phyloP scores from a whole-genome alignment of 768 basidiomycete species.

The Cystofilobasidium bisporidii region DNA sequence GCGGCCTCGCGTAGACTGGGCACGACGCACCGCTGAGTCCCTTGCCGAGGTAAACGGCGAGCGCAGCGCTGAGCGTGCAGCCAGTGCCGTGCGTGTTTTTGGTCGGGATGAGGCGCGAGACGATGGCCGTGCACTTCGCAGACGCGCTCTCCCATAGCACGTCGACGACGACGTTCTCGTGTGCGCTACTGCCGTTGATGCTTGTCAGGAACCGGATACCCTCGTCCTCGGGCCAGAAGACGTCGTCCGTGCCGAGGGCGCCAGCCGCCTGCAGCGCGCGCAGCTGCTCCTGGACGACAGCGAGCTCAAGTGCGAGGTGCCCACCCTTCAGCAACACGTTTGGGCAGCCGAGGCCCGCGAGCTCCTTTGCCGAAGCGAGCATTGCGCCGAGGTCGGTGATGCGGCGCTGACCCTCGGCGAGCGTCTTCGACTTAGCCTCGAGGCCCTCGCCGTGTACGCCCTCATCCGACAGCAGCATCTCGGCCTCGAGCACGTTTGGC shows the following conservation, averaged over 20 bases:
- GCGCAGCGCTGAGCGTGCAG: slow-evolving; percentile 77
- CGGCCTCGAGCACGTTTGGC: slow-evolving; percentile 74
- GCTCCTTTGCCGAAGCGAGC: slow-evolving; percentile 49
- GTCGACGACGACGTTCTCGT: slow-evolving; percentile 51
- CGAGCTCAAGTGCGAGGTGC: slow-evolving; percentile 49
- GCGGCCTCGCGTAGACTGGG: not conserved
- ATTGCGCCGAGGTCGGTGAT: slow-evolving; percentile 48
- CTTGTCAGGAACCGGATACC: slow-evolving; percentile 13
- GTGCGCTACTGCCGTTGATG: not conserved
- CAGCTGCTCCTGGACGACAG: slow-evolving; percentile 44
- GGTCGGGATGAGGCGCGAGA: slow-evolving; percentile 51
- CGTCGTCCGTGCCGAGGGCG: not conserved
- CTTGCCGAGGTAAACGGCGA: slow-evolving; percentile 46
- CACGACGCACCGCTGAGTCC: slow-evolving; percentile 17
- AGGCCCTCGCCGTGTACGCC: slow-evolving; percentile 28
- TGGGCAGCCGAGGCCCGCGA: slow-evolving; percentile 47
- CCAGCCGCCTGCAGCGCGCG: slow-evolving; percentile 45
- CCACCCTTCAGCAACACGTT: slow-evolving; percentile 79
- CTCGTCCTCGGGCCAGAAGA: slow-evolving; percentile 20
- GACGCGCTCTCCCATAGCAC: slow-evolving; percentile 46
- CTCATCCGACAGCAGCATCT: slow-evolving; percentile 51
- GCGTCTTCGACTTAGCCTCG: slow-evolving; percentile 37
- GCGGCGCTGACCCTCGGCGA: slow-evolving; percentile 31
- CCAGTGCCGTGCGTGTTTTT: slow-evolving; percentile 74
- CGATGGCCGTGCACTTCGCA: slow-evolving; percentile 30